Base-by-base conservation (phyloP, 495 filamentous ascomycete genomes). In the Tuber umbilicatum region DNA sequence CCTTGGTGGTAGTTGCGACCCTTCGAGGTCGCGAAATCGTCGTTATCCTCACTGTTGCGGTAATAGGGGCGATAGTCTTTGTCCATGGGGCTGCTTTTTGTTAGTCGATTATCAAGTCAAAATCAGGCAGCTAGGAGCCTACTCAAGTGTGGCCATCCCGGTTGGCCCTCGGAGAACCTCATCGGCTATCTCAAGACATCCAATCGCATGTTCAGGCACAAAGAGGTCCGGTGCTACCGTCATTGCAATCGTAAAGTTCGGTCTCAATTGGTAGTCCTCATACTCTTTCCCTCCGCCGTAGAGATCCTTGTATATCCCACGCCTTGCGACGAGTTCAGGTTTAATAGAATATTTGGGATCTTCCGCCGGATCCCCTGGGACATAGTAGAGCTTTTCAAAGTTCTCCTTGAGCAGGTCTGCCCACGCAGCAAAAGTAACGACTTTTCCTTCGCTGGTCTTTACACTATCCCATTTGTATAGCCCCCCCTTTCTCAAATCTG, bases 1-100 rank as follows among this genome's bases (percentile, higher is more conserved):
- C 96, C 96, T 83, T 98, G 95, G 82, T 99, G 96, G 83, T 99
- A 99, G 82, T 97, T 97, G 27, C 96, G 87, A 21, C 96, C 96
- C 80, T 98, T 98, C 73, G 91, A 89, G 0, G 93, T 97, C 1
- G 90, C 87, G 81, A 97, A 98, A 82, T 97, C 92, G 47, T 87
- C 88, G 76, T 89, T 92, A 83, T 99, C 96, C 82, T 97, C 94
- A 67, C 91, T 91, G 85, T 99, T 99, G 85, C 89, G 90, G 85
- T 99, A 99, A 85, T 94, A 90, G 0, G 93, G 93, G 10, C 91
- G 90, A 83, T 99, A 99, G 82, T 98, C 97, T 42, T 92, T 85
- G 82, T 99, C 96, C 9, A 85, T 85, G 4, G 96, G 94, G 80
- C 73, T 76, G 38, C 23, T 16, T 3, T 37, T 14, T 23, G 23